Conservation (phyloP, 108 stramenopile species). For the Cyclotella baltica region DNA sequence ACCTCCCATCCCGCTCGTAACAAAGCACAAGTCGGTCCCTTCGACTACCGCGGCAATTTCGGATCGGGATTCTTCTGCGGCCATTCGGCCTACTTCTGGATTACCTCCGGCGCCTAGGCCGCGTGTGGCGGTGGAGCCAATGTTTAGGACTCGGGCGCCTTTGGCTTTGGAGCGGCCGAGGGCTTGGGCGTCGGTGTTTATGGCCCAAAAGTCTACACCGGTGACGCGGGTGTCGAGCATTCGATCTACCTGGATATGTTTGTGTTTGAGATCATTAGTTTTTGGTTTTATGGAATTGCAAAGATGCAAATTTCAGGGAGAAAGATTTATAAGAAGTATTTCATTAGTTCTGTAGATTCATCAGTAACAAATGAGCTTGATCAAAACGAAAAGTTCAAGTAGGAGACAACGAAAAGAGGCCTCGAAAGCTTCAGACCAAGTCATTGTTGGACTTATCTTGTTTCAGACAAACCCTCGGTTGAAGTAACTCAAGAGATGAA, state of each 20-base stretch:
- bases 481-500: too few relatives aligned
- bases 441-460: too few relatives aligned
- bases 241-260: conserved; percentile 59
- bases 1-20: conserved; percentile 92
- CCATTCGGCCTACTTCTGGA: conserved; percentile 81
- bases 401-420: too few relatives aligned
- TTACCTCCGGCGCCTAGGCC: conserved; percentile 90
- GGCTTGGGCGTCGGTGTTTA: conserved; percentile 93
- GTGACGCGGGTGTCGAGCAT: conserved; percentile 87
- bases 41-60: conserved; percentile 74
- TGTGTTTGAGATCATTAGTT: neutral
- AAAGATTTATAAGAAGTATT: too few relatives aligned
- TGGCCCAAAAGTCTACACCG: conserved; percentile 91
- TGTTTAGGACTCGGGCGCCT: conserved; percentile 68
- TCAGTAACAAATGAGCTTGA: too few relatives aligned
- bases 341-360: too few relatives aligned
- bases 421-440: too few relatives aligned
- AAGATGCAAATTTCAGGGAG: neutral
- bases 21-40: conserved; percentile 89
- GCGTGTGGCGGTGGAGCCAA: conserved; percentile 80
- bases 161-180: conserved; percentile 66
- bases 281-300: too few relatives aligned
- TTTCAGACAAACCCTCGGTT: too few relatives aligned
- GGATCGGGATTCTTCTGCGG: conserved; percentile 82
- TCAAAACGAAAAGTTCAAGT: too few relatives aligned